Base-by-base conservation (phyloP, 2,329 filamentous ascomycete genomes). In the Xylariomycetidae sp. region DNA sequence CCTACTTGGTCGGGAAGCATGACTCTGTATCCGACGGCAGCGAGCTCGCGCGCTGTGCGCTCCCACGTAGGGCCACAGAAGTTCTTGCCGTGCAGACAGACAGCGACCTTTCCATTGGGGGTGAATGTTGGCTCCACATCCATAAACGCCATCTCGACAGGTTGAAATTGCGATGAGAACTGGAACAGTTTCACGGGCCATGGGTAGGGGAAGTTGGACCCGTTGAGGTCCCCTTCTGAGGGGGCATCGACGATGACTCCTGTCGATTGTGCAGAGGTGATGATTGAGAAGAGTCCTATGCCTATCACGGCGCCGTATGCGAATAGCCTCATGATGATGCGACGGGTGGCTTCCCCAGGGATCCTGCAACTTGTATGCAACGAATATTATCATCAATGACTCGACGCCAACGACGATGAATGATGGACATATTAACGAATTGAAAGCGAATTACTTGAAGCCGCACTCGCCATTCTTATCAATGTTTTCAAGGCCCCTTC, bases 71-170 rank as follows among this genome's bases (percentile, higher is more conserved):
- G 57, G 22, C 62, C 66, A 49, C 72, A 76, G 42, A 76, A 76
- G 53, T 74, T 75, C 53, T 72, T 74, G 43, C 72, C 72, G 46
- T 76, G 72, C 12, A 76, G 51, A 20, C 75, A 60, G 7, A 73
- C 54, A 16, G 64, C 67, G 0, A 61, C 67, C 43, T 62, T 66
- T 26, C 57, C 59, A 36, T 58, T 62, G 29, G 57, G 40, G 17
- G 44, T 34, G 33, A 41, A 45, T 2, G 45, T 51, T 6, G 67
- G 67, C 10, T 52, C 31, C 16, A 75, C 46, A 40, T 76, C 71
- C 69, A 76, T 73, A 43, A 72, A 75, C 12, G 70, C 70, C 71
- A 75, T 76, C 26, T 70, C 60, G 16, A 74, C 52, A n/a, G 61
- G 50, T 30, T 66, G 59, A 11, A 55, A 51, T 49, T 75, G 70